Conservation (phyloP, 2,329 filamentous ascomycete genomes). For the Shiraia sp. region DNA sequence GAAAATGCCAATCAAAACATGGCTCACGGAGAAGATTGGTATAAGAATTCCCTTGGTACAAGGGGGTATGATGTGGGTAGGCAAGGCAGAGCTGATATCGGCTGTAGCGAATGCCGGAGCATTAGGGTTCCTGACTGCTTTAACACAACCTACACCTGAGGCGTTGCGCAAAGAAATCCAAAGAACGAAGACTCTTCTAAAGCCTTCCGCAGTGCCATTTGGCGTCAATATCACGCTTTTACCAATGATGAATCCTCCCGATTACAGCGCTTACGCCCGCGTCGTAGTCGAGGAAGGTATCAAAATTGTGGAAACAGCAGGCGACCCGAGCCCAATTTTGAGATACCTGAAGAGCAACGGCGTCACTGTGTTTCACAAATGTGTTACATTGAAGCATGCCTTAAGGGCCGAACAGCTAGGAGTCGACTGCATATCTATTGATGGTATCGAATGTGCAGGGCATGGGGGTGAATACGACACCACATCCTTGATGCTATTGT, state of each 20-base stretch:
- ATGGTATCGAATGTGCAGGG: slow-evolving; percentile 32
- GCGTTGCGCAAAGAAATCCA: slow-evolving; percentile 29
- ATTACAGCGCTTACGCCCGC: slow-evolving; percentile 30
- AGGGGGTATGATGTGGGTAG: slow-evolving; percentile 58
- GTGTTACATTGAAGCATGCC: slow-evolving; percentile 30
- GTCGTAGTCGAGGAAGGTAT: slow-evolving; percentile 32
- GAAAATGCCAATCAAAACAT: slow-evolving; percentile 33
- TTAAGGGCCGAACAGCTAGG: slow-evolving; percentile 27
- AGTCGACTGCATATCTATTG: slow-evolving; percentile 25
- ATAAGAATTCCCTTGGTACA: slow-evolving; percentile 30
- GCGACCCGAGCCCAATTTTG: slow-evolving; percentile 29
- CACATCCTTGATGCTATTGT: slow-evolving; percentile 54
- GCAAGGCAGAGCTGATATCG: slow-evolving; percentile 56
- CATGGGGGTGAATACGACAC: slow-evolving; percentile 59
- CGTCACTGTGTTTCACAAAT: slow-evolving; percentile 32
- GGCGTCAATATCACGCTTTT: slow-evolving; percentile 36
- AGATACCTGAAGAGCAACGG: slow-evolving; percentile 32
- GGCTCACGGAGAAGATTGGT: slow-evolving; percentile 28
- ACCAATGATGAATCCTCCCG: slow-evolving; percentile 30
- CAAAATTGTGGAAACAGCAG: slow-evolving; percentile 32
- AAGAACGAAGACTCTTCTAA: slow-evolving; percentile 23
- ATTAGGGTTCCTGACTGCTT: slow-evolving; percentile 57
- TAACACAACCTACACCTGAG: slow-evolving; percentile 34
- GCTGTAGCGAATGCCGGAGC: slow-evolving; percentile 60
- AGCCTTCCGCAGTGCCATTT: slow-evolving; percentile 47